Base-by-base conservation (phyloP, 768 basidiomycete species). In the Hypholoma sublateritium region DNA sequence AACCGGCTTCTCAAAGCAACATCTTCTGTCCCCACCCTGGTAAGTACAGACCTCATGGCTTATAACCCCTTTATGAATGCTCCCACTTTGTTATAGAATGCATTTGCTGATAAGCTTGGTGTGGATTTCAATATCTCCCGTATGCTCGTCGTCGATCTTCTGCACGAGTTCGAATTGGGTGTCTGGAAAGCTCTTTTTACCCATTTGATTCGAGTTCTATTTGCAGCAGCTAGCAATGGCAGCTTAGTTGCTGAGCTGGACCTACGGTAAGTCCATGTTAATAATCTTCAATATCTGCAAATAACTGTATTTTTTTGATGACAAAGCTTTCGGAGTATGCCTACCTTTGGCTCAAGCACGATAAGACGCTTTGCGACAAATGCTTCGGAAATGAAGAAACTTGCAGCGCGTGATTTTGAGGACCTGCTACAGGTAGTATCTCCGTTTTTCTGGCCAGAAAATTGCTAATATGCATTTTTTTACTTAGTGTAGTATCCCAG, bases 401-500 rank as follows among this genome's bases (percentile, higher is more conserved):
- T 56, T 9, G 55, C 55, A 17, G 55, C 55, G 11, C 46, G 47
- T 28, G 55, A 56, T 24, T 56, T 56, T 42, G 47, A 56, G 24
- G 55, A 56, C 37, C 22, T 56, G 14, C 28, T 56, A 22, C 55
- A 56, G 49, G 55, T 56, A 37, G 6, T 16, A 5, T 11, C 7
- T 34, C 5, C n/a, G 8, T 11, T 50, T 34, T 17, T 36, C 14
- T 16, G 4, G 13, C 21, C 34, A 16, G n/a, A 19, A 16, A 13
- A 12, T 24, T 16, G 21, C 44, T 32, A 32, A 24, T 7, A 19
- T 19, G 28, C 28, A n/a, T n/a, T n/a, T 32, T 32, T 32, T 9
- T 9, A 32, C 28, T 32, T 35, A 77, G 75, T 74, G 71, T 53
- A 58, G 65, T 3, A 68, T 77, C 1, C 77, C 77, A 0, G 69